Conservation (phyloP, 2,329 filamentous ascomycete species). For the Fusarium floridanum region DNA sequence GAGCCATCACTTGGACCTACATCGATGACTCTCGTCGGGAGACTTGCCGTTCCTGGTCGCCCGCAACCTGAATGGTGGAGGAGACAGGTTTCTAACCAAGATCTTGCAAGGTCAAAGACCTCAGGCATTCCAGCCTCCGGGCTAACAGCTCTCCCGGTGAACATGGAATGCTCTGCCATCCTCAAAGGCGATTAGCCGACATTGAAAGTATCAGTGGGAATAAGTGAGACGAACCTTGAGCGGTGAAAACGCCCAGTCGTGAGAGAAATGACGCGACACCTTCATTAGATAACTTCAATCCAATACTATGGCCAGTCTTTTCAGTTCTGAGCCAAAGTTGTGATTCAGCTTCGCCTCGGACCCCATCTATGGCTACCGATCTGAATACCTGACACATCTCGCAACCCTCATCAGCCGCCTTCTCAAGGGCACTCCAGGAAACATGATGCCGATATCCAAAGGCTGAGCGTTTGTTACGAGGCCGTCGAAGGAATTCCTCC, state of each 20-base stretch:
- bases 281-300: background rate
- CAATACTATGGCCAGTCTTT: background rate
- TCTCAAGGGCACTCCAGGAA: background rate
- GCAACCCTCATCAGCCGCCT: background rate
- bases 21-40: background rate
- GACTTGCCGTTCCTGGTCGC: background rate
- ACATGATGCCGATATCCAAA: background rate
- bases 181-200: background rate
- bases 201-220: fast-evolving
- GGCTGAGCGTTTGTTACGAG: background rate
- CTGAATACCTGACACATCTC: background rate
- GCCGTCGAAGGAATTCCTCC: background rate
- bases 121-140: background rate
- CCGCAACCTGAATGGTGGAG: background rate
- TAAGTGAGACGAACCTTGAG: background rate
- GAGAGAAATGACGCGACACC: background rate
- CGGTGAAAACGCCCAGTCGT: background rate
- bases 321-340: background rate
- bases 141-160: background rate
- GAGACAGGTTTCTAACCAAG: background rate
- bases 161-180: fast-evolving
- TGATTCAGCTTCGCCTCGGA: background rate
- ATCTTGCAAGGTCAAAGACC: background rate
- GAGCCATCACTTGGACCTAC: background rate
- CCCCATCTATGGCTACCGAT: background rate